phyloP scores from a whole-genome alignment of 2,329 filamentous ascomycete species.

The Ramularia endophylla region DNA sequence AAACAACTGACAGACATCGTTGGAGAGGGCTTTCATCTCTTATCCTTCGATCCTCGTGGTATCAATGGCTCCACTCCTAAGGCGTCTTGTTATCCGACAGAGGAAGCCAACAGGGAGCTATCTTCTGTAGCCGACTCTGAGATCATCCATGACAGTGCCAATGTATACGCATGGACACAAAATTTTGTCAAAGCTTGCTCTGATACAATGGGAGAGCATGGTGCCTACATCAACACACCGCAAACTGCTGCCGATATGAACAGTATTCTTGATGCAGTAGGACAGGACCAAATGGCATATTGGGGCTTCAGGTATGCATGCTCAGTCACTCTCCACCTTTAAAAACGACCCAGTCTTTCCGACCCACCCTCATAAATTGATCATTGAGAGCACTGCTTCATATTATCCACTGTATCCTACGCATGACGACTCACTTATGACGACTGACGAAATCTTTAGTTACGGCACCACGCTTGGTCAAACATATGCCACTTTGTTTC shows the following conservation, averaged over 20 bases:
- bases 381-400: too few relatives aligned
- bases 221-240: conserved; percentile 19
- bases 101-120: conserved; percentile 8
- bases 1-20: conserved; percentile 20
- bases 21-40: conserved; percentile 17
- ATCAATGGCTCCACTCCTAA: conserved; percentile 17
- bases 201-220: conserved; percentile 18
- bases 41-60: conserved; percentile 20
- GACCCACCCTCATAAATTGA: too few relatives aligned
- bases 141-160: conserved; percentile 17
- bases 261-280: conserved; percentile 18
- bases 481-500: conserved; percentile 43
- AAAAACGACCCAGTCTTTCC: too few relatives aligned
- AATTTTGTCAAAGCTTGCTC: conserved; percentile 17
- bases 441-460: conserved; percentile 17
- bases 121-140: conserved; percentile 10
- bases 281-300: conserved; percentile 30
- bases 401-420: too few relatives aligned
- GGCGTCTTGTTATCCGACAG: conserved; percentile 16
- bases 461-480: conserved; percentile 43
- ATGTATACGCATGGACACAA: conserved; percentile 17
- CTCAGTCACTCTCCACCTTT: too few relatives aligned
- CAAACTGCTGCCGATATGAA: conserved; percentile 23
- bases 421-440: too few relatives aligned
- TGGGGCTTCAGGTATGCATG: conserved; percentile 32